These are phyloP conservation scores for Neonectria sp. DNA, from an alignment of 2,329 filamentous ascomycete genomes.

Conservation along the genomic window DNA sequence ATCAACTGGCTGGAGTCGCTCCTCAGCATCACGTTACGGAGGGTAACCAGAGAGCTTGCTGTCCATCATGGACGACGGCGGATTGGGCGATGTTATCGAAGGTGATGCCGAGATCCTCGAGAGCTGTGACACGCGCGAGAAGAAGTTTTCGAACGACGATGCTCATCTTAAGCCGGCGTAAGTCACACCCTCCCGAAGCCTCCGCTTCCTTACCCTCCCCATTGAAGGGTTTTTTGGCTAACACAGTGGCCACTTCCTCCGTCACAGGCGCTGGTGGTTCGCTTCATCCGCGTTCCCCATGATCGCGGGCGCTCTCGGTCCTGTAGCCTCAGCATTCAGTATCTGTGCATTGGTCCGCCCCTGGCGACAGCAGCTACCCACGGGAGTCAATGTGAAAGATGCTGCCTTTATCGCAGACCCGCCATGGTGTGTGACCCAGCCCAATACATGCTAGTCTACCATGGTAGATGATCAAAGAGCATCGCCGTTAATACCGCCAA, in stretches of 20 bases:
- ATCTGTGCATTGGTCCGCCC: constrained; percentile 87
- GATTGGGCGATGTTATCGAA: constrained; percentile 52
- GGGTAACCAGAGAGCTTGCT: neutral
- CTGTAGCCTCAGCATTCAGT: constrained; percentile 89
- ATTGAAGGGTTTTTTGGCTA: neutral
- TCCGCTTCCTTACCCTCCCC: too few relatives aligned
- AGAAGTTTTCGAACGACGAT: constrained; percentile 56
- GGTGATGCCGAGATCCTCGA: constrained; percentile 38
- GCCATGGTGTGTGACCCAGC: constrained; percentile 67
- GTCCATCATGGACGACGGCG: constrained; percentile 59
- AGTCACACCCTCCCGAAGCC: constrained; percentile 17
- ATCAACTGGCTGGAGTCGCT: neutral
- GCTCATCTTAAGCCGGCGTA: constrained; percentile 63
- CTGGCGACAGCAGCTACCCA: constrained; percentile 76
- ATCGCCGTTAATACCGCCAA: neutral
- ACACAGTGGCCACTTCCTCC: neutral
- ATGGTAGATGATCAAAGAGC: neutral
- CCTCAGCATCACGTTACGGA: neutral
- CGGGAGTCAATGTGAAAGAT: constrained; percentile 62
- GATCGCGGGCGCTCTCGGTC: constrained; percentile 86
- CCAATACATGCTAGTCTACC: neutral
- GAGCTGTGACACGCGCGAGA: constrained; percentile 35
- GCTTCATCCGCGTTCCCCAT: constrained; percentile 79
- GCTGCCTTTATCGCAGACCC: constrained; percentile 76
- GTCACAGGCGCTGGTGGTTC: constrained; percentile 73